Evolutionary conservation across 2,329 filamentous ascomycete genomes (phyloP).

Genomic region (Nakataea oryzae): DNA sequence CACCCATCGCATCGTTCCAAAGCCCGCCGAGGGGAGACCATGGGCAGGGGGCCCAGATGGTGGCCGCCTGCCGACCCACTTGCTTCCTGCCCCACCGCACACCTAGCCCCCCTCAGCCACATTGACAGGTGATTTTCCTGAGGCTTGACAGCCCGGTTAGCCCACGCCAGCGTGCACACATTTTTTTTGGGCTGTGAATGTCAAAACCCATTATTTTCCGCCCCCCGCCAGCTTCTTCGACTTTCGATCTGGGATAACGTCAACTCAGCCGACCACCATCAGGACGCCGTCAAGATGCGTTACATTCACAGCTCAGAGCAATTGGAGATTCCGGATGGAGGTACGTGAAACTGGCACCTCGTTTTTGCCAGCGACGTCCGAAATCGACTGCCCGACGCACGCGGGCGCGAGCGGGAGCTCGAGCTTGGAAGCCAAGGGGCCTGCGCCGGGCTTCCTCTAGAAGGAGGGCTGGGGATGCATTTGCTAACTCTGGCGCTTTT

Average conservation of each 20-base stretch:
- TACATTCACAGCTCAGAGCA: slow-evolving; percentile 99
- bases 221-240: background rate
- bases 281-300: slow-evolving; percentile 74
- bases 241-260: background rate
- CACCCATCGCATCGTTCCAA: no score
- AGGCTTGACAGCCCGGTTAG: background rate
- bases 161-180: background rate
- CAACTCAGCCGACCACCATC: slow-evolving; percentile 21
- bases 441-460: background rate
- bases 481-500: slow-evolving; percentile 19
- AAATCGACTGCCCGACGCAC: slow-evolving; percentile 3
- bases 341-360: slow-evolving; percentile 43
- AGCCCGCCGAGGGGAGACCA: no score
- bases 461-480: background rate
- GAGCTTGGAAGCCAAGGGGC: background rate
- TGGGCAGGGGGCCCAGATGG: no score
- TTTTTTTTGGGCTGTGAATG: background rate
- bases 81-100: background rate
- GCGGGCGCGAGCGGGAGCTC: background rate
- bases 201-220: background rate
- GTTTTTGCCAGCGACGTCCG: slow-evolving; percentile 4
- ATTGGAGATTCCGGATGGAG: slow-evolving; percentile 91
- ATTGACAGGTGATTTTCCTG: background rate
- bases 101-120: background rate
- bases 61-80: no score